phyloP scores from a whole-genome alignment of 768 basidiomycete species.

The Lactarius indigo region DNA sequence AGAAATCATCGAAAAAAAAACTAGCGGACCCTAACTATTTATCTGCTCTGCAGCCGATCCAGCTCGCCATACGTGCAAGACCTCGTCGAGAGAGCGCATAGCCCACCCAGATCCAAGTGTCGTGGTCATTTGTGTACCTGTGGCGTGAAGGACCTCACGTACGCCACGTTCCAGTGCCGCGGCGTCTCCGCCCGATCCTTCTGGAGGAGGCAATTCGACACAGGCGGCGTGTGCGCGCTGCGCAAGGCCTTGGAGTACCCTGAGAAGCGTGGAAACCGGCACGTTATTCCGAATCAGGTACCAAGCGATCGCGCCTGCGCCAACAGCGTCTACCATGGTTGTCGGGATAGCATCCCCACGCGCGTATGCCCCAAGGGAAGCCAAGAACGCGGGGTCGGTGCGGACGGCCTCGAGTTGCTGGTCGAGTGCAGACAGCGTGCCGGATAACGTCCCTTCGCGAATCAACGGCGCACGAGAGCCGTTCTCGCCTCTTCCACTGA shows the following conservation, averaged over 20 bases:
- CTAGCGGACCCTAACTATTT: not conserved
- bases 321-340: constrained; percentile 6
- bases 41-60: not conserved
- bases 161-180: constrained; percentile 53
- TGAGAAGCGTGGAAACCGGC: constrained; percentile 64
- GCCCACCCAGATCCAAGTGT: constrained; percentile 71
- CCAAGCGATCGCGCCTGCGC: constrained; percentile 55
- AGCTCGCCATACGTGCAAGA: constrained; percentile 54
- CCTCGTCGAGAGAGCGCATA: constrained; percentile 62
- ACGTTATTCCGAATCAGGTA: constrained; percentile 68
- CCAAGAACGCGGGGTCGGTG: constrained; percentile 38
- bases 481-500: constrained; percentile 68
- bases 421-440: constrained; percentile 61
- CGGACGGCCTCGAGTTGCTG: constrained; percentile 49
- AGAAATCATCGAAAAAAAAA: not conserved
- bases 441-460: constrained; percentile 67
- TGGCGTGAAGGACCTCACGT: constrained; percentile 80
- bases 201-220: constrained; percentile 44
- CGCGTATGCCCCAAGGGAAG: constrained; percentile 51
- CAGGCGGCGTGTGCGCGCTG: constrained; percentile 60
- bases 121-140: constrained; percentile 77
- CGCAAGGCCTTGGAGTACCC: constrained; percentile 58
- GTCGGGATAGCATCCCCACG: constrained; percentile 43
- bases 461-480: constrained; percentile 64
- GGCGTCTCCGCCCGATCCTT: constrained; percentile 41